Base-by-base conservation (phyloP, 2,329 filamentous ascomycete species). In the Sordariomycetes sp. region DNA sequence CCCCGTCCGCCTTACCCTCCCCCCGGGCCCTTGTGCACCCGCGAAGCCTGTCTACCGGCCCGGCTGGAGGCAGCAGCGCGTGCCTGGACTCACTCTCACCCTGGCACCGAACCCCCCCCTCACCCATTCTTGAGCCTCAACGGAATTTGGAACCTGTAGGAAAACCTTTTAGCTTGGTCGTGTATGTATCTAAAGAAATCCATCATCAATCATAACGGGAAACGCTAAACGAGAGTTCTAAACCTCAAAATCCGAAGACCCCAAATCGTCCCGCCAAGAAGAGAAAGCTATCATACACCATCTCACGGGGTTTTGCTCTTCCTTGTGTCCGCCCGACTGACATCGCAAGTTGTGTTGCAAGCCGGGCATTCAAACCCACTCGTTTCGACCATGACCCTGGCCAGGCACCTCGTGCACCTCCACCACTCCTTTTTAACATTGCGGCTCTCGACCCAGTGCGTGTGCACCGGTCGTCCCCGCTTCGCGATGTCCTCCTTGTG, bases 401-500 rank as follows among this genome's bases (percentile, higher is more conserved):
- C 63, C 53, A 83, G 73, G 64, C 80, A 83, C 60, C 76, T 75
- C 55, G 72, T 70, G 67, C 80, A 83, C 40, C 80, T 74, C 78
- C 79, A 83, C 79, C 79, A 82, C 2, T 63, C 67, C 2, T 60
- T 60, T 24, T 71, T 67, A 35, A 76, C 64, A 57, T 71, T 69
- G 59, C 76, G 72, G 53, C 65, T 68, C 11, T 71, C 64, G 53
- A 73, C 64, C 74, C 73, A 77, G 61, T 69, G 70, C 43, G 70
- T 68, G 48, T 67, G 65, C 59, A 68, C 61, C 55, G 66, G 63
- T 54, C 22, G 63, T 32, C 75, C 74, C 20, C 77, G 75, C 69
- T 77, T 77, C 62, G 72, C 70, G 37, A 81, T 73, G 60, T 82
- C 79, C 64, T 84, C 81, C 58, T 72, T 71, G 71, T 84, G 81